phyloP scores from a whole-genome alignment of 495 filamentous ascomycete genomes.

The Glutinoglossum americanum region DNA sequence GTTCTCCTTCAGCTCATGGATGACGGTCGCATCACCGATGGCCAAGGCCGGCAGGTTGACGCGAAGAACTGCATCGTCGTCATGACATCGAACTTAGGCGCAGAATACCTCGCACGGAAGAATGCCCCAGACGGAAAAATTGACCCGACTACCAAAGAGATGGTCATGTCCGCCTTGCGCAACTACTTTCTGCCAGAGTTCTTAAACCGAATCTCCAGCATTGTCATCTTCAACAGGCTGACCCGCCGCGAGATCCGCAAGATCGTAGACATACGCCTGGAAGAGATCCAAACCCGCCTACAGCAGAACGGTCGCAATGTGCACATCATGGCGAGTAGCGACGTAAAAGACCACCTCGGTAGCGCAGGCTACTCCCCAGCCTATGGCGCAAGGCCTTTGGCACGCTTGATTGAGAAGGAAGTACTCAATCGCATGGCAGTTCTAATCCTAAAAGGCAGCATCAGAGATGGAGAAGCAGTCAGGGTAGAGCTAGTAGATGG shows the following conservation, averaged over 20 bases:
- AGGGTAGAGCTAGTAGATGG: conserved; percentile 54
- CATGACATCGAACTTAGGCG: conserved; percentile 94
- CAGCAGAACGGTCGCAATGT: conserved; percentile 62
- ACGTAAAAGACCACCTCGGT: conserved; percentile 79
- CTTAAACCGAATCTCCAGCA: conserved; percentile 85
- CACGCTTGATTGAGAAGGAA: conserved; percentile 83
- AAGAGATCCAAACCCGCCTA: conserved; percentile 80
- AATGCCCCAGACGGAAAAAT: conserved; percentile 61
- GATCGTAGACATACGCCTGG: conserved; percentile 82
- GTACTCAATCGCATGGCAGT: conserved; percentile 84
- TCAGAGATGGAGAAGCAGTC: conserved; percentile 69
- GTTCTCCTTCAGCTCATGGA: conserved; percentile 97
- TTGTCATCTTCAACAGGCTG: conserved; percentile 96
- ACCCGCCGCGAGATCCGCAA: conserved; percentile 69
- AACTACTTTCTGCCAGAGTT: conserved; percentile 97
- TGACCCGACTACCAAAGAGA: conserved; percentile 63
- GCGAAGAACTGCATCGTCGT: conserved; percentile 96
- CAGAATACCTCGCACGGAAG: conserved; percentile 72
- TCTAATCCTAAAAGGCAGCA: conserved; percentile 61
- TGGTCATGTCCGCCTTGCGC: conserved; percentile 74
- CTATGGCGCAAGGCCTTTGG: conserved; percentile 78
- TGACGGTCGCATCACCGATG: conserved; percentile 94
- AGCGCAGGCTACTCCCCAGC: conserved; percentile 76
- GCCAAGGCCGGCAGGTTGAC: conserved; percentile 84
- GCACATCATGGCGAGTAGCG: conserved; percentile 47